Evolutionary conservation across 257 asterid species (phyloP).

Genomic region (Ophiorrhiza pumila): DNA sequence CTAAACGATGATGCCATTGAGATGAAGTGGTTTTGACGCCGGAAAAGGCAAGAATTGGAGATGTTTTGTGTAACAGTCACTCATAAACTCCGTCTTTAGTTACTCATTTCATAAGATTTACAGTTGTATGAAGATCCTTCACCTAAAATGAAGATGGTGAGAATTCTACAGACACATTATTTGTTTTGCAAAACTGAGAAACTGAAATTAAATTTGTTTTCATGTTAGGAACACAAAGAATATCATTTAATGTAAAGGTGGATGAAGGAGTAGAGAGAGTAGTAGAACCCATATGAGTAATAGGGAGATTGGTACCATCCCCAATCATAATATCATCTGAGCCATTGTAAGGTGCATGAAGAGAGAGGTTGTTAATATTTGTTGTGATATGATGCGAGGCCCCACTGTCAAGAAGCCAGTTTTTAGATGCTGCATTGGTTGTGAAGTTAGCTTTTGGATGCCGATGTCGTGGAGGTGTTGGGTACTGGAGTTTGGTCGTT

Average conservation of each 20-base stretch:
- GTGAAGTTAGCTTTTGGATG: too few species aligned
- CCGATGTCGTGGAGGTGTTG: too few species aligned
- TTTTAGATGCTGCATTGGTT: too few species aligned
- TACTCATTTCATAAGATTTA: background rate
- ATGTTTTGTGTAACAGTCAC: background rate
- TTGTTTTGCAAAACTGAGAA: too few species aligned
- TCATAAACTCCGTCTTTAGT: background rate
- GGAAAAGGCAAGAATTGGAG: background rate
- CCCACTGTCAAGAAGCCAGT: conserved; percentile 11
- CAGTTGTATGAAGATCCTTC: background rate
- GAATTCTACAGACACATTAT: background rate
- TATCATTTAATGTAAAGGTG: background rate
- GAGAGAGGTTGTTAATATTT: background rate
- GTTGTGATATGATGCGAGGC: conserved; percentile 13
- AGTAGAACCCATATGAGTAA: background rate
- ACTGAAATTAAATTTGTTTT: too few species aligned
- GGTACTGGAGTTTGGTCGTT: too few species aligned
- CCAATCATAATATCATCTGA: background rate
- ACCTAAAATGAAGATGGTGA: background rate
- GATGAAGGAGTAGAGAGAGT: background rate
- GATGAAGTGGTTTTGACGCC: background rate
- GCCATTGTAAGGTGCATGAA: background rate
- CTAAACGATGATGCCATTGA: background rate
- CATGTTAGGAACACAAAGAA: background rate
- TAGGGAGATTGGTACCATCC: background rate